Percentiles rank a stretch among this genome's conserved stretches.
Evolutionary conservation across 306 rosid species (phyloP).

Genomic region (Fragaria iinumae): DNA sequence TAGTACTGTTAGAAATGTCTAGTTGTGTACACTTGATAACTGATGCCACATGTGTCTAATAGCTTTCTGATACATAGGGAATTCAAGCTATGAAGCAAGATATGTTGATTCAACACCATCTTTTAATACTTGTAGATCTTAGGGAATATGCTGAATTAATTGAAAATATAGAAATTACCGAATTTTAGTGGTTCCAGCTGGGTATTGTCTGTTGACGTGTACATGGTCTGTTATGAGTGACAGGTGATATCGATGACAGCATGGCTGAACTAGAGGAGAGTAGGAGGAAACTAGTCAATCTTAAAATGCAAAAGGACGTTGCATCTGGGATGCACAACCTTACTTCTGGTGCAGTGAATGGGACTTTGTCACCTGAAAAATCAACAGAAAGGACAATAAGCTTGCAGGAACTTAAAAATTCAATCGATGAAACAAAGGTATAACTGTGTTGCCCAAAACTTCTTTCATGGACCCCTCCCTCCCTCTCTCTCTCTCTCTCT

Average conservation of each 20-base stretch:
- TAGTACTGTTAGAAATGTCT: neutral
- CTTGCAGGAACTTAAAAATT: conserved; percentile 75
- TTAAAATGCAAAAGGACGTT: conserved; percentile 81
- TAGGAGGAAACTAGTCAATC: conserved; percentile 84
- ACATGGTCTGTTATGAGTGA: conserved; percentile 31
- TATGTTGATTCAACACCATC: neutral
- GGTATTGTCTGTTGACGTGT: conserved; percentile 27
- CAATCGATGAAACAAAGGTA: conserved; percentile 94
- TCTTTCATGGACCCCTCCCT: conserved; percentile 14
- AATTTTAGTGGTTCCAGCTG: conserved; percentile 20
- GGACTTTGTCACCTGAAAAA: conserved; percentile 80
- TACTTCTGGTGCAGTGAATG: conserved; percentile 53
- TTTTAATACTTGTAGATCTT: neutral
- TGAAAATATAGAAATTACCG: neutral
- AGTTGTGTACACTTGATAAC: neutral
- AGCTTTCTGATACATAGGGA: neutral
- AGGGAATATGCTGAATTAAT: conserved; percentile 12
- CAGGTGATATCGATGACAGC: conserved; percentile 87
- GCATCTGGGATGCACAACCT: conserved; percentile 51
- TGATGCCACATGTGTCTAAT: neutral
- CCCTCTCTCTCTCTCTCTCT: conserved; percentile 15
- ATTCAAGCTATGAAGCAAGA: conserved; percentile 6
- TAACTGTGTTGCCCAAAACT: neutral
- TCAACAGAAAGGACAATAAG: conserved; percentile 63
- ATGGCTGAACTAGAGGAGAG: conserved; percentile 85